Conservation (phyloP, 2,329 filamentous ascomycete genomes). For the Aspergillus pseudotamarii region DNA sequence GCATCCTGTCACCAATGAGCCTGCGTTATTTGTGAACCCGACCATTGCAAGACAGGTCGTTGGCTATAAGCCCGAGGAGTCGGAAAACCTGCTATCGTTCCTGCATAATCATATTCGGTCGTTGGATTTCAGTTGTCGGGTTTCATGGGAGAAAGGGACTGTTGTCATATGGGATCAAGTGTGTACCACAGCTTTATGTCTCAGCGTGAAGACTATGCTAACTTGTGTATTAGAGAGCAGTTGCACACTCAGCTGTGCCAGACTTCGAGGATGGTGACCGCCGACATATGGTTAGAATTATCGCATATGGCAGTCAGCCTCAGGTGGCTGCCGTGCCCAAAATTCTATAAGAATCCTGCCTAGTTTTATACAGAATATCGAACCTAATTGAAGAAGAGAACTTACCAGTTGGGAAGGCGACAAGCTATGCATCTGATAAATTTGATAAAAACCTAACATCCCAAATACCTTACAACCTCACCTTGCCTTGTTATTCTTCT, state of each 20-base stretch:
- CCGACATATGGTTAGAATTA: slow-evolving; percentile 17
- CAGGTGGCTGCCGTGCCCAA: background rate
- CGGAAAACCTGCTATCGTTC: slow-evolving; percentile 7
- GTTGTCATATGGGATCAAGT: slow-evolving; percentile 17
- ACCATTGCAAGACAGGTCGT: slow-evolving; percentile 14
- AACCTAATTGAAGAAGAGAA: background rate
- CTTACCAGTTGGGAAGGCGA: background rate
- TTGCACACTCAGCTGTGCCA: slow-evolving; percentile 14
- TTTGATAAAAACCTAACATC: too few relatives aligned
- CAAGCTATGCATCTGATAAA: too few relatives aligned
- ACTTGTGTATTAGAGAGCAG: slow-evolving; percentile 9
- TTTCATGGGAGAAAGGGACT: slow-evolving; percentile 13
- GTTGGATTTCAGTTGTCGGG: slow-evolving; percentile 12
- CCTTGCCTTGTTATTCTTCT: too few relatives aligned
- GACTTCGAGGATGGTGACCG: slow-evolving; percentile 14
- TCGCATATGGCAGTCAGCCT: slow-evolving; percentile 15
- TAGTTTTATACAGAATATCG: background rate
- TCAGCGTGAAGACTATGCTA: background rate
- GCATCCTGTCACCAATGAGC: slow-evolving; percentile 10
- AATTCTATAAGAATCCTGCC: background rate
- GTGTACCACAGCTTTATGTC: background rate
- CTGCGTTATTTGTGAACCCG: slow-evolving; percentile 14
- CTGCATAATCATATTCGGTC: slow-evolving; percentile 16
- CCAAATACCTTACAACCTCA: too few relatives aligned
- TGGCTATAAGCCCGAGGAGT: slow-evolving; percentile 14